A percentile compares a stretch with the other conserved stretches of the same genome.
Evolutionary conservation across 176 grass and related monocot genomes (phyloP).

Genomic region (Calamus simplicifolius): DNA sequence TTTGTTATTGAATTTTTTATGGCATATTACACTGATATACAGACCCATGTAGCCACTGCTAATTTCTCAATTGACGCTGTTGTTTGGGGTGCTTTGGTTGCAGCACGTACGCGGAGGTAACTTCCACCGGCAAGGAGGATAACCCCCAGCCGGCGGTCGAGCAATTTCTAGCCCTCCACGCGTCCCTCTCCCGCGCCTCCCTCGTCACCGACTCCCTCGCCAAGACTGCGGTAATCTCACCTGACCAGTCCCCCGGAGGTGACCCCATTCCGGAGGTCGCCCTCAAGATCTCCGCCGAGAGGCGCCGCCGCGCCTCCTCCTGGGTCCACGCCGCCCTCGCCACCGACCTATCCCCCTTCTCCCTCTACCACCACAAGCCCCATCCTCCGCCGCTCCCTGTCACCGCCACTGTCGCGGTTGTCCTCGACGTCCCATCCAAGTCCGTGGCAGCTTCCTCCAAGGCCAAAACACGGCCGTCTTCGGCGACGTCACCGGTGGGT

Average conservation of each 20-base stretch:
- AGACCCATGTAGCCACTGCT: no score
- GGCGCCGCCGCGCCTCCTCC: conserved; percentile 20
- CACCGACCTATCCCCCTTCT: conserved; percentile 28
- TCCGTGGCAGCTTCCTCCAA: conserved; percentile 6
- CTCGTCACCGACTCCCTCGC: conserved; percentile 42
- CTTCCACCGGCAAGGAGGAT: conserved; percentile 61
- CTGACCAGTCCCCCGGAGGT: neutral
- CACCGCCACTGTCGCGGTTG: neutral
- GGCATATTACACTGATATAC: no score
- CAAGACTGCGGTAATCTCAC: conserved; percentile 16
- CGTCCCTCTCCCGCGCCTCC: conserved; percentile 42
- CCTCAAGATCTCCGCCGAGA: conserved; percentile 21
- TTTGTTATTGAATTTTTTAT: no score
- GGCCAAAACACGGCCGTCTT: conserved; percentile 11
- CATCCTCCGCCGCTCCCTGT: neutral
- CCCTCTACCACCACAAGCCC: conserved; percentile 26
- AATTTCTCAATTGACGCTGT: no score
- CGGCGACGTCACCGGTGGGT: neutral
- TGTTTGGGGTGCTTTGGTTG: neutral
- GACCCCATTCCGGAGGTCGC: conserved; percentile 15
- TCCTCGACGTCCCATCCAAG: conserved; percentile 29
- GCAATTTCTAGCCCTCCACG: conserved; percentile 73
- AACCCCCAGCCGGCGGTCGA: conserved; percentile 77
- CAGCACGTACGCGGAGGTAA: conserved; percentile 77
- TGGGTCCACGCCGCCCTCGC: conserved; percentile 39